Percentiles rank a stretch among this genome's conserved stretches.
Evolutionary conservation across 306 rosid species (phyloP).

Genomic region (Hylodesmum podocarpum): DNA sequence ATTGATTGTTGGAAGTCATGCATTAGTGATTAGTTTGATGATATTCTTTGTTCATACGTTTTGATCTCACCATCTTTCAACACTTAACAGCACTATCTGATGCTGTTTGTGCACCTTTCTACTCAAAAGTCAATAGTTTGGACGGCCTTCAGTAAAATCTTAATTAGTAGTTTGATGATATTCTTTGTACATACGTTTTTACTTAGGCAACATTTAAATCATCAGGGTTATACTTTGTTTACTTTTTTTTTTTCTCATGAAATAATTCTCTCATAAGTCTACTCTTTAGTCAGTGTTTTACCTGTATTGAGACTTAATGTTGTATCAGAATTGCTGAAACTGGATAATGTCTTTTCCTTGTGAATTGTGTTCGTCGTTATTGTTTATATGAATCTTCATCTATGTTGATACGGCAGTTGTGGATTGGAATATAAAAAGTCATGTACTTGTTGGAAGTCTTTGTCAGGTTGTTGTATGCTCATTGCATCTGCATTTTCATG

Average conservation of each 20-base stretch:
- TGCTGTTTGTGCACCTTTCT: background rate
- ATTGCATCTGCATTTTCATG: constrained; percentile 5
- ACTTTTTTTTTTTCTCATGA: background rate
- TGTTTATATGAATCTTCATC: background rate
- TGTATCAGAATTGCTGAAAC: background rate
- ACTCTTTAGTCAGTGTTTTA: background rate
- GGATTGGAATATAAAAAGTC: background rate
- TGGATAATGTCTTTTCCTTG: background rate
- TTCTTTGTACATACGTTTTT: background rate
- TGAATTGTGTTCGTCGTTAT: background rate
- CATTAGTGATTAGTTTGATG: background rate
- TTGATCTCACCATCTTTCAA: background rate
- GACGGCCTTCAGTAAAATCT: background rate
- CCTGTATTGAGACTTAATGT: background rate
- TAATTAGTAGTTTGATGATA: background rate
- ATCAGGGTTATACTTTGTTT: background rate
- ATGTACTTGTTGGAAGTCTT: background rate
- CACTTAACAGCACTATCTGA: background rate
- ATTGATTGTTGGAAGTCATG: constrained; percentile 17
- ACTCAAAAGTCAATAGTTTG: background rate
- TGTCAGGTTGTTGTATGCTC: background rate
- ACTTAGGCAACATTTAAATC: background rate
- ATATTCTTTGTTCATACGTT: background rate
- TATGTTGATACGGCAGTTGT: background rate
- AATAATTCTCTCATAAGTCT: background rate